Conservation (phyloP, 2,329 filamentous ascomycete species). For the Tolypocladium pustulatum region DNA sequence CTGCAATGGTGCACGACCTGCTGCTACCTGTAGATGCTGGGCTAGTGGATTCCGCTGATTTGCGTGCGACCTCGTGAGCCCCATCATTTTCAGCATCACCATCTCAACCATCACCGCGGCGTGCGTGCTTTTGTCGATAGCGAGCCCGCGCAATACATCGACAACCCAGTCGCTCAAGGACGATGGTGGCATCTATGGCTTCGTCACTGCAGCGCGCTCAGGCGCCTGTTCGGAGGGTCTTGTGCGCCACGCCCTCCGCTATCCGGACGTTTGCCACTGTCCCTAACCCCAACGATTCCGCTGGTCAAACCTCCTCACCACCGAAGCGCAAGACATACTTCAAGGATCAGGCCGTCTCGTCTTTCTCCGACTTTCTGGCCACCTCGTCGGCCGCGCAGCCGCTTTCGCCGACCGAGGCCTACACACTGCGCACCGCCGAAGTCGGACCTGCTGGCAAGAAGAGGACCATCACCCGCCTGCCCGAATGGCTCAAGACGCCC, state of each 20-base stretch:
- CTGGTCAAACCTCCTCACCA: slow-evolving; percentile 9
- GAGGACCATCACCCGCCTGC: slow-evolving; percentile 62
- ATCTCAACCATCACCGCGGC: not conserved
- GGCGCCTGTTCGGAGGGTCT: slow-evolving; percentile 29
- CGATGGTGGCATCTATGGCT: slow-evolving; percentile 22
- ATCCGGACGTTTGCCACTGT: slow-evolving; percentile 36
- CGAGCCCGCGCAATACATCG: not conserved
- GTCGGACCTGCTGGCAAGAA: slow-evolving; percentile 54
- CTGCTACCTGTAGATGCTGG: not conserved
- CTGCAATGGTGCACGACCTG: not conserved
- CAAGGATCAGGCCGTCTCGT: slow-evolving; percentile 45
- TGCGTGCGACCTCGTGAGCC: not conserved
- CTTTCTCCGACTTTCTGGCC: slow-evolving; percentile 48
- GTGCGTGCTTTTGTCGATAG: slow-evolving; percentile 1
- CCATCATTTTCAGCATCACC: not conserved
- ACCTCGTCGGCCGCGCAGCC: slow-evolving; percentile 27
- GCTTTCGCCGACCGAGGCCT: slow-evolving; percentile 42
- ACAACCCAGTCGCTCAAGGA: not conserved
- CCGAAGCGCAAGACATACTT: slow-evolving; percentile 40
- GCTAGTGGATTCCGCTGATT: not conserved
- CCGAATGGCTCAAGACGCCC: slow-evolving; percentile 91
- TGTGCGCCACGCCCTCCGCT: slow-evolving; percentile 20
- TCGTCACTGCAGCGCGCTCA: slow-evolving; percentile 31
- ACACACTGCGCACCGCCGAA: slow-evolving; percentile 50
- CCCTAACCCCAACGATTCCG: slow-evolving; percentile 19